Base-by-base conservation (phyloP, 176 grass and related monocot species). In the Zoysia pacifica region DNA sequence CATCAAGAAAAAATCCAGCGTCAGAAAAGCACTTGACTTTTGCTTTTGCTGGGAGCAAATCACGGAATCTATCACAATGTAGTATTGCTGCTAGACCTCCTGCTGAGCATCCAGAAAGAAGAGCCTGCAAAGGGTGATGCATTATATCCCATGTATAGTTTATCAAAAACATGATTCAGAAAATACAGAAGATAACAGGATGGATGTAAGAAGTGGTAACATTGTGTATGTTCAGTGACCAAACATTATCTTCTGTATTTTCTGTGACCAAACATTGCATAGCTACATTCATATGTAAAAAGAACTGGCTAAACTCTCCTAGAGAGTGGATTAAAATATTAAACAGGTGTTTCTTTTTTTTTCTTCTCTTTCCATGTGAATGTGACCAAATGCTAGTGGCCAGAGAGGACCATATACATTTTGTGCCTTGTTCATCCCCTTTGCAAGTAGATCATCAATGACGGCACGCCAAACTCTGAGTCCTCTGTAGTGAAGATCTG, bases 91-190 rank as follows among this genome's bases (percentile, higher is more conserved):
- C 75, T 66, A 98, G 89, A 80, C 88, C 95, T 69, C 95, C 95
- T 52, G 95, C 95, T 38, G 95, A 98, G 65, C 92, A 98, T 1
- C 95, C 95, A 61, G 92, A 94, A 72, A 98, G 95, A 89, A 98
- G 81, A 59, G 84, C 95, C 95, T 98, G 79, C 45, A 71, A 89
- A 38, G 45, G 9, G 37, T 52, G 61, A 60, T 39, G 9, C 35
- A 51, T 35, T 35, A 13, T 18, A n/a, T 9, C 36, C 76, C 64
- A 76, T 62, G 11, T 71, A 28, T 42, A 58, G 35, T 47, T 48
- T 12, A 62, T 9, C 8, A 36, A 36, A 69, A 84, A 9, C 4
- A 67, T 43, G 15, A 70, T 47, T 67, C 53, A 76, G 3, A 37
- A 69, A 69, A 6, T 67, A 65, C 53, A 67, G 5, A 41, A 59